Conservation (phyloP, 108 stramenopile species). For the Skeletonema potamos region DNA sequence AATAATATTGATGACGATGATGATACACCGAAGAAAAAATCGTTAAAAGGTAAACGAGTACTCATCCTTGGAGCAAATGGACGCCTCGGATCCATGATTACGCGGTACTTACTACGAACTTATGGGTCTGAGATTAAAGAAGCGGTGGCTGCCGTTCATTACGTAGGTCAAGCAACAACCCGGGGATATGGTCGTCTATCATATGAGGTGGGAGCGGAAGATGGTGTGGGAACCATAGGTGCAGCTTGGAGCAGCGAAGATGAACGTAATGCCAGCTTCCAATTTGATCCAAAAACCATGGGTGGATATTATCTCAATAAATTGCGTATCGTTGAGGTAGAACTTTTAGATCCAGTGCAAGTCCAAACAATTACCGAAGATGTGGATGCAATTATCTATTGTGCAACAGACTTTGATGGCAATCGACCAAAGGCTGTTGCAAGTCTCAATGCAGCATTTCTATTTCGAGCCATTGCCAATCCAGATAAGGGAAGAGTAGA, state of each 20-base stretch:
- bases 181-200: constrained; percentile 80
- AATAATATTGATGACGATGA: constrained; percentile 9
- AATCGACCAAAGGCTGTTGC: constrained; percentile 71
- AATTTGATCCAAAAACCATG: constrained; percentile 61
- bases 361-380: constrained; percentile 71
- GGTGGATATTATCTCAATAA: constrained; percentile 80
- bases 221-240: constrained; percentile 67
- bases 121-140: constrained; percentile 62
- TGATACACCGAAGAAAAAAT: constrained; percentile 16
- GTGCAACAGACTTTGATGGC: constrained; percentile 84
- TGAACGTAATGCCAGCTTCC: constrained; percentile 61
- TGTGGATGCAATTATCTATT: constrained; percentile 75
- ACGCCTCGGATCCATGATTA: constrained; percentile 79
- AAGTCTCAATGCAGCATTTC: constrained; percentile 71
- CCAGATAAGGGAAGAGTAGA: constrained; percentile 85
- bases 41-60: constrained; percentile 61
- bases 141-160: constrained; percentile 80
- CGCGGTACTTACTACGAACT: constrained; percentile 63
- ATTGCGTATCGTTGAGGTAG: constrained; percentile 72
- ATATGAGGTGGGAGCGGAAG: constrained; percentile 88
- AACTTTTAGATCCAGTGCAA: constrained; percentile 78
- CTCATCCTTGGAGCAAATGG: constrained; percentile 83
- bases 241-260: constrained; percentile 72
- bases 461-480: constrained; percentile 77
- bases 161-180: constrained; percentile 64